These are phyloP conservation scores for Peltaster fructicola DNA, from an alignment of 2,329 filamentous ascomycete species.

Conservation along the genomic window DNA sequence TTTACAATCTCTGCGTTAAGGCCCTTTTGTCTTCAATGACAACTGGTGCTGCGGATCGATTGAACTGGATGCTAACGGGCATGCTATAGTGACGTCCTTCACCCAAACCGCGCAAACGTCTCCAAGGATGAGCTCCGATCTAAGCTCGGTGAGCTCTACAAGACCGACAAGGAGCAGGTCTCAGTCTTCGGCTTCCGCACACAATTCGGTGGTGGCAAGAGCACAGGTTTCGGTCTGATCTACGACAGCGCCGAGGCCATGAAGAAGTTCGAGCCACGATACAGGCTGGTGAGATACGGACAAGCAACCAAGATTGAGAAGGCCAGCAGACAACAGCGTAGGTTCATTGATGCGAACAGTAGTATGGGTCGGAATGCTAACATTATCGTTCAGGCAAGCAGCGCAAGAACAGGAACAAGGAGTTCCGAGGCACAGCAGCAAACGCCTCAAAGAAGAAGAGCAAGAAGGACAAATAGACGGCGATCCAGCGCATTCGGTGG, in stretches of 20 bases:
- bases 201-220: constrained; percentile 99
- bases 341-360: constrained; percentile 29
- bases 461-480: constrained; percentile 45
- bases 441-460: constrained; percentile 99
- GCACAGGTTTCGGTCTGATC: constrained; percentile 93
- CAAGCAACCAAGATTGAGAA: constrained; percentile 90
- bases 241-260: constrained; percentile 96
- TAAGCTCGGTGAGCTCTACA: constrained; percentile 93
- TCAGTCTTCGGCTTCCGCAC: constrained; percentile 97
- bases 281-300: constrained; percentile 89
- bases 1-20: too few relatives aligned
- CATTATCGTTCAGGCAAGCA: constrained; percentile 65
- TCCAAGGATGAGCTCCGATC: constrained; percentile 95
- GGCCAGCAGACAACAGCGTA: constrained; percentile 97
- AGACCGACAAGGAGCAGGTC: constrained; percentile 93
- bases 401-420: constrained; percentile 99
- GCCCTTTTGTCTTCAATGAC: too few relatives aligned
- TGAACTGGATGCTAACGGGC: too few relatives aligned
- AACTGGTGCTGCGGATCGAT: too few relatives aligned
- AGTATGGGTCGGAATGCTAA: constrained; percentile 6
- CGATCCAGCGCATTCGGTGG: too few relatives aligned
- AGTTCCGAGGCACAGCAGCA: constrained; percentile 87
- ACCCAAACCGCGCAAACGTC: constrained; percentile 96
- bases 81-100: constrained; percentile 77
- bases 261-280: constrained; percentile 99